Percentiles rank a stretch among this genome's conserved stretches.
phyloP scores from a whole-genome alignment of 768 basidiomycete genomes.

The Xerocomus brunneocitrinus region DNA sequence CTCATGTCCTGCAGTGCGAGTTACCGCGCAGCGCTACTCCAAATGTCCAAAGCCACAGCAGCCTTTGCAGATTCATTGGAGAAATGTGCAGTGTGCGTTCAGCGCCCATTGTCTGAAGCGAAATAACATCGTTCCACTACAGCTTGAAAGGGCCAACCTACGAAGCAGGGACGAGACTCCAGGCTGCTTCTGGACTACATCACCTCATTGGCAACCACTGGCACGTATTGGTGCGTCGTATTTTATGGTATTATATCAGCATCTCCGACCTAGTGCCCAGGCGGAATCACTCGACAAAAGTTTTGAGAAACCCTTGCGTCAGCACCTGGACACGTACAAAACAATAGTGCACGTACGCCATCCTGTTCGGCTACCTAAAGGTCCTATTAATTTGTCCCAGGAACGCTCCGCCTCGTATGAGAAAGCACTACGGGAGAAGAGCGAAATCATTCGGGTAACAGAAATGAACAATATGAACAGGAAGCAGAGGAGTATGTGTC shows the following conservation, averaged over 20 bases:
- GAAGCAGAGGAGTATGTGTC: conserved; percentile 73
- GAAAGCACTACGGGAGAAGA: conserved; percentile 75
- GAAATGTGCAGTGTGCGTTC: conserved; percentile 69
- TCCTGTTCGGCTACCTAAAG: background rate
- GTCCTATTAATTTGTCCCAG: conserved; percentile 33
- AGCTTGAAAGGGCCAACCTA: conserved; percentile 78
- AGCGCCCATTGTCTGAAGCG: background rate
- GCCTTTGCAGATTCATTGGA: conserved; percentile 85
- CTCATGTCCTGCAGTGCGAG: conserved; percentile 69
- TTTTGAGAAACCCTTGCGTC: conserved; percentile 86
- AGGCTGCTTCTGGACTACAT: conserved; percentile 84
- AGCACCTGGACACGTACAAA: conserved; percentile 78
- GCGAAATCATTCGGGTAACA: conserved; percentile 76
- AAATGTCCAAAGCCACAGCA: conserved; percentile 79
- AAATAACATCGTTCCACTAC: background rate
- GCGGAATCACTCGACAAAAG: conserved; percentile 82
- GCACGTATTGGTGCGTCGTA: conserved; percentile 71
- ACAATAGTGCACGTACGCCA: conserved; percentile 59
- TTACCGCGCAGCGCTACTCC: conserved; percentile 77
- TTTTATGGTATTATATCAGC: conserved; percentile 4
- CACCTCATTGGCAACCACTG: conserved; percentile 91
- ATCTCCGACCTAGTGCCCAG: conserved; percentile 35
- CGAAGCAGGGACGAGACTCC: conserved; percentile 75
- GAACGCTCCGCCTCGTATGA: conserved; percentile 87
- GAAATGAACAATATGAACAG: conserved; percentile 81